Evolutionary conservation across 495 filamentous ascomycete species (phyloP), one percentile per base, ranked within the genome.

Genomic region (Penicillium samsonianum): DNA sequence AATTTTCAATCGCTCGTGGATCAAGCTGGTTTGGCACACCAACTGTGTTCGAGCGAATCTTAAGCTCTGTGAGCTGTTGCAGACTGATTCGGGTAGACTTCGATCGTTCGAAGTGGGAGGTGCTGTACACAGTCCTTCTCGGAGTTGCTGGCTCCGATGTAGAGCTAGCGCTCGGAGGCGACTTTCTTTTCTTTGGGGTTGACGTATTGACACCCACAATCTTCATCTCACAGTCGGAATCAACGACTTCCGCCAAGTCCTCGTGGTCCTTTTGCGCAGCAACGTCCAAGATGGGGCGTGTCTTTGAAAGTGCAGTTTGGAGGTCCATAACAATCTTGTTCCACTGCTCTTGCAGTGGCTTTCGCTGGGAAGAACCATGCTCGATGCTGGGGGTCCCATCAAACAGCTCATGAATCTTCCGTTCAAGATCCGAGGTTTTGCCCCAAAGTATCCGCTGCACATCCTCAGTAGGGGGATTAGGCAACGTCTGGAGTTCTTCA

Each of bases 401-500:
- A 12, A 82, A 61, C 7, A 78, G 47, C 0, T 53, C 58, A 0
- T 65, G 49, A 0, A 82, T 64, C 2, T 61, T 60, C 0, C 64
- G 52, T 25, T 74, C 66, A 2, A 81, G 56, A 0, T 60, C 62
- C 5, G 68, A 56, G 0, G 78, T 56, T 40, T 77, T 73, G 0
- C 65, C 64, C n/a, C 66, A 73, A 0, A 82, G 43, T 1, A 71
- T 73, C 0, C 65, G 67, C 4, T 70, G 69, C 0, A 73, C 53
- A 48, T 78, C 77, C 0, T 70, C 70, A 1, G 64, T 62, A 0
- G 84, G 83, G 0, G 86, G 81, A 22, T 85, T 80, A 0, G 87
- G 87, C 0, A 88, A 69, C 0, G 61, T 65, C 0, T 60, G 58
- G 0, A 90, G 69, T 48, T 84, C 73, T 0, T 54, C 40, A 1